Evolutionary conservation across 768 basidiomycete species (phyloP).

Genomic region (Hygrophoropsis aurantiaca): DNA sequence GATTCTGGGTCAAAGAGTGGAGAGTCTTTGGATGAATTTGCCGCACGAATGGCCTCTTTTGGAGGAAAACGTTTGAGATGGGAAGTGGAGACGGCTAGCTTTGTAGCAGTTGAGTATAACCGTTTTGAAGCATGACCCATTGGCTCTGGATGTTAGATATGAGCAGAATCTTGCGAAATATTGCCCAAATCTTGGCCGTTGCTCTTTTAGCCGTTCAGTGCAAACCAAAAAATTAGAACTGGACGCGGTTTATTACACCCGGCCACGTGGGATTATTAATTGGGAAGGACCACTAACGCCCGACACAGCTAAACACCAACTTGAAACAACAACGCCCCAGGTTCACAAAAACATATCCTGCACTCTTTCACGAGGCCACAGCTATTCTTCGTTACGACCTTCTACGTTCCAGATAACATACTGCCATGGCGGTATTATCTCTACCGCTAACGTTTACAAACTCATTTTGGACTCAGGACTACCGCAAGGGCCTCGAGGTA

Average conservation of each 20-base stretch:
- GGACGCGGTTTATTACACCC: conserved; percentile 22
- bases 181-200: conserved; percentile 7
- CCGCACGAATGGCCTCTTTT: conserved; percentile 43
- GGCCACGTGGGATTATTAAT: conserved; percentile 9
- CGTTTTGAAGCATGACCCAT: conserved; percentile 67
- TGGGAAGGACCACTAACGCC: no score
- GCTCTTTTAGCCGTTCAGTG: conserved; percentile 5
- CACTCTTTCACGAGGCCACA: conserved; percentile 1
- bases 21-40: conserved; percentile 33
- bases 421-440: conserved; percentile 80
- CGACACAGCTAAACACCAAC: conserved; percentile 13
- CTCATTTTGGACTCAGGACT: conserved; percentile 95
- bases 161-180: no score
- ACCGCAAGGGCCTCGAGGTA: conserved; percentile 77
- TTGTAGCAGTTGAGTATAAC: conserved; percentile 47
- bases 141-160: no score
- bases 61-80: conserved; percentile 62
- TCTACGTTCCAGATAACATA: background rate
- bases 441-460: conserved; percentile 88
- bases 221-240: conserved; percentile 20
- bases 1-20: conserved; percentile 59
- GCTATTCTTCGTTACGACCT: background rate
- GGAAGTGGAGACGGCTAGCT: conserved; percentile 55
- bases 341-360: background rate
- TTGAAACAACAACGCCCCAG: background rate